phyloP scores from a whole-genome alignment of 164 flowering plant genomes.

The Macadamia tetraphylla region DNA sequence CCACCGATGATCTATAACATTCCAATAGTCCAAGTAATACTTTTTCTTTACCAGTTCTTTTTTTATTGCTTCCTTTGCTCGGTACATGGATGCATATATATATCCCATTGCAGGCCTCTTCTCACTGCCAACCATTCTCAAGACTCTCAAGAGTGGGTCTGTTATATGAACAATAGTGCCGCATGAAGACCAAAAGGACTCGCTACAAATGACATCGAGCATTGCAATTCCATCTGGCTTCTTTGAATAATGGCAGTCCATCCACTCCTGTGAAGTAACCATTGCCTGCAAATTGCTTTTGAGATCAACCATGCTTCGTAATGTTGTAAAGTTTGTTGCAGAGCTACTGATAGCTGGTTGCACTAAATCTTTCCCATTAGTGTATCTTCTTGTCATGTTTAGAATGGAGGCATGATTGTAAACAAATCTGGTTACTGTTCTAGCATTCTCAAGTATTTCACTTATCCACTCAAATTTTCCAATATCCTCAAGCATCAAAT shows the following conservation, averaged over 20 bases:
- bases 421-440: constrained; percentile 58
- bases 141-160: constrained; percentile 53
- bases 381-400: constrained; percentile 60
- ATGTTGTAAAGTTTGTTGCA: constrained; percentile 56
- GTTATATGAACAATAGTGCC: constrained; percentile 34
- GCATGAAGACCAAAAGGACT: constrained; percentile 73
- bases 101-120: constrained; percentile 78
- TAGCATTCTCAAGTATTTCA: constrained; percentile 49
- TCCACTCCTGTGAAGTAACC: constrained; percentile 91
- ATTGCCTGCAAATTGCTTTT: constrained; percentile 55
- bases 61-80: constrained; percentile 74
- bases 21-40: constrained; percentile 63
- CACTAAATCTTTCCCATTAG: constrained; percentile 66
- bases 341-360: constrained; percentile 36
- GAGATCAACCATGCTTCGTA: constrained; percentile 54
- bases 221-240: constrained; percentile 46
- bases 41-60: constrained; percentile 48
- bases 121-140: constrained; percentile 49
- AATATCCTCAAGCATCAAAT: constrained; percentile 72
- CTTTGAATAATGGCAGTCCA: constrained; percentile 57
- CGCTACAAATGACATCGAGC: constrained; percentile 43
- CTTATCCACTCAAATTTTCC: constrained; percentile 54
- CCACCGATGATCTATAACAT: constrained; percentile 77
- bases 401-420: constrained; percentile 53
- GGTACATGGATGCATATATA: constrained; percentile 67